These are phyloP conservation scores for Termitomyces sp. DNA, from an alignment of 768 basidiomycete species.

Conservation along the genomic window DNA sequence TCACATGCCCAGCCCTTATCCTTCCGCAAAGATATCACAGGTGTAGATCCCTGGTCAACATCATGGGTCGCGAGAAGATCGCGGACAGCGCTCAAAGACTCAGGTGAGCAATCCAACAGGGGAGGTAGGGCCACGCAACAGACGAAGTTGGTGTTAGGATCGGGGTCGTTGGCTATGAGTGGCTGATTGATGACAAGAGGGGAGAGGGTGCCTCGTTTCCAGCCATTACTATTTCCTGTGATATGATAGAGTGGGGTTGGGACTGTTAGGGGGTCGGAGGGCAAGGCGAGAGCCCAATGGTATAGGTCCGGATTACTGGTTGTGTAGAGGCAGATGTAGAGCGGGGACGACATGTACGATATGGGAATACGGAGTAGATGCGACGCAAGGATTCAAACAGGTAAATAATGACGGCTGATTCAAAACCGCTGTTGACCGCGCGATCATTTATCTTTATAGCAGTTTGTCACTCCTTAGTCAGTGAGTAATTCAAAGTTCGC, in stretches of 20 bases:
- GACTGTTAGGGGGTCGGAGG: neutral
- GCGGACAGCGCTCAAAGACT: neutral
- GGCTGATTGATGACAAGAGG: conserved; percentile 1
- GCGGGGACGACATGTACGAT: neutral
- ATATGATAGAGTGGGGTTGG: conserved; percentile 5
- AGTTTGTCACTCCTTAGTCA: too few species aligned
- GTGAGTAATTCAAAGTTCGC: too few species aligned
- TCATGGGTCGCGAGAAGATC: neutral
- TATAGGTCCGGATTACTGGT: neutral
- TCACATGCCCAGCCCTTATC: neutral
- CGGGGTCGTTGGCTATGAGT: neutral
- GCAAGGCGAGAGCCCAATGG: neutral
- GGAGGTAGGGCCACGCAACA: neutral
- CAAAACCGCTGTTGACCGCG: too few species aligned
- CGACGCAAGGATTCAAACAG: too few species aligned
- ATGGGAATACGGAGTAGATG: too few species aligned
- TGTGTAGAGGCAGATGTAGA: conserved; percentile 1
- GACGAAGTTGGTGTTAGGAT: neutral
- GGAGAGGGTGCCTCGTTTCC: conserved; percentile 1
- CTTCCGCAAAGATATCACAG: neutral
- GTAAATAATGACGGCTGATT: too few species aligned
- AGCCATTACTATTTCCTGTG: conserved; percentile 2
- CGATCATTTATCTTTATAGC: too few species aligned
- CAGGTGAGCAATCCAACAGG: neutral
- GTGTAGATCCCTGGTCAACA: neutral